These are phyloP conservation scores for Pontederia crassipes DNA, from an alignment of 176 grass and related monocot species.

Conservation along the genomic window DNA sequence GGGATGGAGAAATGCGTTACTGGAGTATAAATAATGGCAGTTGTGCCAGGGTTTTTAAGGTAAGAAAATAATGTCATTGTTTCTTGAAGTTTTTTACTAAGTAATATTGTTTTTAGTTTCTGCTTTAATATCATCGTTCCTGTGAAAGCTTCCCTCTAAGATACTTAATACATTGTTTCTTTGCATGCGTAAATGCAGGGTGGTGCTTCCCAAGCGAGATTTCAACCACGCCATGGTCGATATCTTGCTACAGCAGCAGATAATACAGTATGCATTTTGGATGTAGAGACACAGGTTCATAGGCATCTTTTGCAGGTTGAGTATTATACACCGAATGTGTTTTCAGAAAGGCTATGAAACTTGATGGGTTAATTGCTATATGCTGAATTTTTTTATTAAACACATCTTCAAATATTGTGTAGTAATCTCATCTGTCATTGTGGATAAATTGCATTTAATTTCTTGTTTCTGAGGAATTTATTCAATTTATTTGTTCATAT, in stretches of 20 bases:
- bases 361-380: no score
- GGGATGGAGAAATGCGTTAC: slow-evolving; percentile 76
- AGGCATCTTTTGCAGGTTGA: slow-evolving; percentile 1
- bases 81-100: slow-evolving; percentile 9
- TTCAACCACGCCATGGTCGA: slow-evolving; percentile 71
- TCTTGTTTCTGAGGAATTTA: no score
- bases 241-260: slow-evolving; percentile 89
- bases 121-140: background rate
- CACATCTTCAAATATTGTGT: no score
- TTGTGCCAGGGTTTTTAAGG: slow-evolving; percentile 76
- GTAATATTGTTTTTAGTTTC: slow-evolving; percentile 3
- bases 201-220: slow-evolving; percentile 89
- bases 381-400: no score
- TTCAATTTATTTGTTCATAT: no score
- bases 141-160: no score
- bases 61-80: slow-evolving; percentile 5
- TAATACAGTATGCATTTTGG: slow-evolving; percentile 73
- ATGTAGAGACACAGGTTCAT: slow-evolving; percentile 57
- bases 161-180: background rate
- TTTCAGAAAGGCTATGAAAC: no score
- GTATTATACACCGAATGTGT: background rate
- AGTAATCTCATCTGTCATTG: no score
- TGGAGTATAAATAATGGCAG: slow-evolving; percentile 99
- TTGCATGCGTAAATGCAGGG: slow-evolving; percentile 19
- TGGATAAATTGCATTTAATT: no score